Evolutionary conservation across 768 basidiomycete species (phyloP).

Genomic region (Fomitopsis serialis): DNA sequence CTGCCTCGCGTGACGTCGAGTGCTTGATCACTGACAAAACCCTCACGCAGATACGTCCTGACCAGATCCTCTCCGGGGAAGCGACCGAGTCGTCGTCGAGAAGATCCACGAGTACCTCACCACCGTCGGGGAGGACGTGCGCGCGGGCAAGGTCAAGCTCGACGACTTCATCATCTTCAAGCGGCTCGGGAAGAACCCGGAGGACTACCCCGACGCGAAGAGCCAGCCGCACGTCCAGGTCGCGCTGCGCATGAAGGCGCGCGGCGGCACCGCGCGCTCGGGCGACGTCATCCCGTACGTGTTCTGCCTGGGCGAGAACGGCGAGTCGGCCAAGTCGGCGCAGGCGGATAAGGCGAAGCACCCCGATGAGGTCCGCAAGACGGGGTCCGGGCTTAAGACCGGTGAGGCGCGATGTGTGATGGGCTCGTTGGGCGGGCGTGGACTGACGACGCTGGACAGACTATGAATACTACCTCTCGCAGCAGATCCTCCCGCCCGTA

Average conservation of each 20-base stretch:
- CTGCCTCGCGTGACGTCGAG: not conserved
- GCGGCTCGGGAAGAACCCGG: slow-evolving; percentile 94
- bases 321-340: slow-evolving; percentile 61
- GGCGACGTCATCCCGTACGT: slow-evolving; percentile 97
- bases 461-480: slow-evolving; percentile 84
- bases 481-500: slow-evolving; percentile 91
- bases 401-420: slow-evolving; percentile 40
- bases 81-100: slow-evolving; percentile 84
- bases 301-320: slow-evolving; percentile 79
- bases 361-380: slow-evolving; percentile 84
- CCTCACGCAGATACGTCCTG: slow-evolving; percentile 70
- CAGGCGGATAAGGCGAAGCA: slow-evolving; percentile 91
- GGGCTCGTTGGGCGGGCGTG: not conserved
- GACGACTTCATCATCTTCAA: slow-evolving; percentile 96
- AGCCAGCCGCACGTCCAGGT: slow-evolving; percentile 96
- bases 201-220: slow-evolving; percentile 95
- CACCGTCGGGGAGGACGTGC: slow-evolving; percentile 71
- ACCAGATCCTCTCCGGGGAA: slow-evolving; percentile 88
- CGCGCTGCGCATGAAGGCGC: slow-evolving; percentile 82
- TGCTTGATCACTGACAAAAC: not conserved
- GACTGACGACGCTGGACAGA: slow-evolving; percentile 40
- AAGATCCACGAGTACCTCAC: slow-evolving; percentile 90
- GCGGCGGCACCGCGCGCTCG: slow-evolving; percentile 69
- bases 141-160: slow-evolving; percentile 69
- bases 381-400: slow-evolving; percentile 60